Percentiles rank a stretch among this genome's conserved stretches.
Evolutionary conservation across 1,139 yeast genomes (phyloP).

Genomic region (Suhomyces taliae): DNA sequence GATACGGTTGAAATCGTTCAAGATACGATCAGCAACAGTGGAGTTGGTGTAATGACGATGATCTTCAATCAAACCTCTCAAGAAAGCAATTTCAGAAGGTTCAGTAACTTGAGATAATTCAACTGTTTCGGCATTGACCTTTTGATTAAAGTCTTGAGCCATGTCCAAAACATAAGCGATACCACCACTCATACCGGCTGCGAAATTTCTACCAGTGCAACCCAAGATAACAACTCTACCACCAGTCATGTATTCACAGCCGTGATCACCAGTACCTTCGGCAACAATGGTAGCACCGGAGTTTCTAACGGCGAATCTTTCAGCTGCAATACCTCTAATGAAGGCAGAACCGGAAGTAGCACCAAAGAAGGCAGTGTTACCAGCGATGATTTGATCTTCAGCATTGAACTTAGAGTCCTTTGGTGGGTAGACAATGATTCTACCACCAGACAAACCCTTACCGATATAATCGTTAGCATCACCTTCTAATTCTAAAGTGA

Average conservation of each 20-base stretch:
- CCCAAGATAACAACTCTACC: constrained; percentile 96
- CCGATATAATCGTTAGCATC: constrained; percentile 98
- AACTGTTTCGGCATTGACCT: constrained; percentile 80
- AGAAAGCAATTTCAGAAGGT: constrained; percentile 90
- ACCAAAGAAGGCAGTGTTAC: constrained; percentile 97
- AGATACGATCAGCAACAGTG: constrained; percentile 79
- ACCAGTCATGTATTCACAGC: constrained; percentile 99
- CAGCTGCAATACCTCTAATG: constrained; percentile 97
- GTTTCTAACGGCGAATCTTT: constrained; percentile 96
- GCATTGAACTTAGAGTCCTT: constrained; percentile 80
- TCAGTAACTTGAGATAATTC: constrained; percentile 77
- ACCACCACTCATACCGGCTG: constrained; percentile 99
- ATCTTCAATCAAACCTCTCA: constrained; percentile 91
- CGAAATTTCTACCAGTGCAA: constrained; percentile 89
- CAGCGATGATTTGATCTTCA: constrained; percentile 93
- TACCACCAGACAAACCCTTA: constrained; percentile 95
- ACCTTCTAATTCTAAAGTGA: constrained; percentile 93
- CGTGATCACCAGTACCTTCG: constrained; percentile 98
- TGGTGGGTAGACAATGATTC: constrained; percentile 90
- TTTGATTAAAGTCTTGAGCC: constrained; percentile 85
- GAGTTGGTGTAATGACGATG: constrained; percentile 95
- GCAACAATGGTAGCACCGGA: constrained; percentile 97
- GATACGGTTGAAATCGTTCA: constrained; percentile 83
- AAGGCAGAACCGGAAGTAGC: constrained; percentile 95
- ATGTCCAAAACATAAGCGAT: constrained; percentile 94